phyloP scores from a whole-genome alignment of 1,139 yeast genomes.

The Diutina ranongensis region DNA sequence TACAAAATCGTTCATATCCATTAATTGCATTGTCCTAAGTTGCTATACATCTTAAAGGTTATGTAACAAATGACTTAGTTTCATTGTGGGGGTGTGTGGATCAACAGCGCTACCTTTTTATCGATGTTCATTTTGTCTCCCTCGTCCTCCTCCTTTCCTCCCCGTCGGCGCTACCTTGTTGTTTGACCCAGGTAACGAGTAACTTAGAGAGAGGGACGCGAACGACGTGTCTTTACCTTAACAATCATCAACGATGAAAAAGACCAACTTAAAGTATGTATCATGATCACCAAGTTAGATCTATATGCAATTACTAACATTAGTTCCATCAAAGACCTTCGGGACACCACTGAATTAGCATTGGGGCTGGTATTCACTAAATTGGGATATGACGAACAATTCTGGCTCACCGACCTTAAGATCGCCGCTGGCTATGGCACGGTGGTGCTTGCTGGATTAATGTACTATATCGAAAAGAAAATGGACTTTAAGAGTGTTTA shows the following conservation, averaged over 20 bases:
- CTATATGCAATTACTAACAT: constrained; percentile 6
- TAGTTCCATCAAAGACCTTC: constrained; percentile 35
- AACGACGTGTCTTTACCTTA: background rate
- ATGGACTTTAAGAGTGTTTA: constrained; percentile 29
- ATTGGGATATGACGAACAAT: constrained; percentile 55
- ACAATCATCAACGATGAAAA: background rate
- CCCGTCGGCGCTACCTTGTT: background rate
- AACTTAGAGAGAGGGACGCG: no score
- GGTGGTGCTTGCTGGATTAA: constrained; percentile 52
- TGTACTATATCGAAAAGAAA: constrained; percentile 60
- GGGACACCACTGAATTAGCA: constrained; percentile 39
- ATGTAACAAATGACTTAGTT: no score
- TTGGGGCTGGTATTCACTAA: constrained; percentile 34
- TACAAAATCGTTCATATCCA: no score
- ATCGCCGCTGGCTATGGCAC: constrained; percentile 60
- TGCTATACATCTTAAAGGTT: no score
- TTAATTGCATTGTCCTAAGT: no score
- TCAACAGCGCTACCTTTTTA: no score
- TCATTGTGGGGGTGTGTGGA: no score
- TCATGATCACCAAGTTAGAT: no score
- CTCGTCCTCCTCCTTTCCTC: background rate
- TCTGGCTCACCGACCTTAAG: constrained; percentile 46
- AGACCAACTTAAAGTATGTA: constrained; percentile 7
- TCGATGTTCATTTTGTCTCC: no score
- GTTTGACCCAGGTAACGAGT: no score